Evolutionary conservation across 495 filamentous ascomycete species (phyloP), one percentile per base, ranked within the genome.

Genomic region (Hypoxylon fragiforme): DNA sequence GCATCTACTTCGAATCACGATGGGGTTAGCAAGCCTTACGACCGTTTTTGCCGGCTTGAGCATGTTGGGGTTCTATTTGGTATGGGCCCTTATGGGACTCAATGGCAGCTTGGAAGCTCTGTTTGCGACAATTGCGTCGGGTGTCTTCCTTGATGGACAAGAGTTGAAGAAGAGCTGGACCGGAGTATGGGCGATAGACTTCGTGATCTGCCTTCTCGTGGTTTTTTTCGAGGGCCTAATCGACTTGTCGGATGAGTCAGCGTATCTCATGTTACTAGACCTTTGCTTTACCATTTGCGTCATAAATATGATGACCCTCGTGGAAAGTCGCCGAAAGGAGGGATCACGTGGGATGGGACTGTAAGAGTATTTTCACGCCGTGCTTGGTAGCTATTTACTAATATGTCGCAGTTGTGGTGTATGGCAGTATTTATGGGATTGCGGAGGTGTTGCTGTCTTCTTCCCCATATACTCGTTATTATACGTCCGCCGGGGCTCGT

Each of bases 381-480:
- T 37, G 22, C 11, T 15, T 12, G 26, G 31, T 44, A 32, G 12
- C n/a, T 16, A 14, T 19, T 28, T 1, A 7, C 41, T 44, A 9
- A 44, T 26, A 6, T 20, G 15, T 32, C 26, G 15, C 14, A 44
- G 41, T 13, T 26, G 24, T 18, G 41, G 24, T 31, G 24, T 44
- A 21, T 44, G 41, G 41, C 41, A 44, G 41, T 44, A 44, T 44
- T 22, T 32, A 2, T 44, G 41, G 41, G 26, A 44, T 26, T 28
- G 41, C 14, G 41, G 20, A 3, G 41, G 41, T 20, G 41, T 44
- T 7, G 41, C 41, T 5, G 41, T 44, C 26, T 44, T 44, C 15
- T 15, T 44, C 26, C 41, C 41, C 15, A 44, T 44, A 4, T 44
- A 44, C 20, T 31, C 41, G 41, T 22, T 44, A 8, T 14, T 44